Evolutionary conservation across 805 yeast species (phyloP).

Genomic region (Lipomyces lipofer): DNA sequence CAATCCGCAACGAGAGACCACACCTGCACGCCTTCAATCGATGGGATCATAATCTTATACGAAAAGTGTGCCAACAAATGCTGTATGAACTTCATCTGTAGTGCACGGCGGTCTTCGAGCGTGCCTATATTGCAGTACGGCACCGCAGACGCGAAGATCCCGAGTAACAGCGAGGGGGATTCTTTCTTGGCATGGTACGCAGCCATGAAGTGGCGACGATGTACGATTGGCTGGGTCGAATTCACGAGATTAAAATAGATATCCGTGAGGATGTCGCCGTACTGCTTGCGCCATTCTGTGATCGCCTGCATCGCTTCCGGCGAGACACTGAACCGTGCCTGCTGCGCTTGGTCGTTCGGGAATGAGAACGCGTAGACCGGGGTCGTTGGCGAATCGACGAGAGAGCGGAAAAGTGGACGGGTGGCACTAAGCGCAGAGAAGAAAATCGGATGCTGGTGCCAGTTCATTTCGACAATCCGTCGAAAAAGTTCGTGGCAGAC

Average conservation of each 20-base stretch:
- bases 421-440: neutral
- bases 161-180: conserved; percentile 22
- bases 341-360: conserved; percentile 9
- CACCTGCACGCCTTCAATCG: conserved; percentile 21
- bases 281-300: conserved; percentile 18
- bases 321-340: neutral
- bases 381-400: neutral
- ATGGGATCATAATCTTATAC: conserved; percentile 10
- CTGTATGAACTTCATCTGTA: conserved; percentile 16
- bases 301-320: conserved; percentile 7
- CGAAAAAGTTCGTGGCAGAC: conserved; percentile 17
- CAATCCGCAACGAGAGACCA: conserved; percentile 16
- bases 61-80: conserved; percentile 7
- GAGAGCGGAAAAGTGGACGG: conserved; percentile 3
- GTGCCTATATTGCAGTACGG: neutral
- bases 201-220: conserved; percentile 21
- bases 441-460: neutral
- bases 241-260: conserved; percentile 18
- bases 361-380: conserved; percentile 15
- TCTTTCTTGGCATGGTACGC: conserved; percentile 18
- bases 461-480: conserved; percentile 7
- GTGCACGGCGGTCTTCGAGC: conserved; percentile 4
- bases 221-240: conserved; percentile 20
- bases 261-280: conserved; percentile 10
- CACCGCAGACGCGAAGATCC: conserved; percentile 21